phyloP scores from a whole-genome alignment of 2,329 filamentous ascomycete species.

The Exophiala sideris region DNA sequence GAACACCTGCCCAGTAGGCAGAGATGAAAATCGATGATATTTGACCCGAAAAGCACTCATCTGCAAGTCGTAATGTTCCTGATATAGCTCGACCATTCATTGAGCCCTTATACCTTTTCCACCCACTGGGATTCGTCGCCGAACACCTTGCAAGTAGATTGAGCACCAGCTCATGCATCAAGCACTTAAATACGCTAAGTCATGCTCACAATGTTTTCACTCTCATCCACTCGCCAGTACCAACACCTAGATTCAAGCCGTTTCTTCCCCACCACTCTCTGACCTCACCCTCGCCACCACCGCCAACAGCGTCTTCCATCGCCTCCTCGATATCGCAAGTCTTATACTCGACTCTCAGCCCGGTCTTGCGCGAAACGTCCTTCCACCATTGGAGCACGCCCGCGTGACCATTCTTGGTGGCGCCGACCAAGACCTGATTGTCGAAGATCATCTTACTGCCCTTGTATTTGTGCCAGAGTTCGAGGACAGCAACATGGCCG shows the following conservation, averaged over 20 bases:
- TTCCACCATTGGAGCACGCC: constrained; percentile 87
- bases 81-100: too few species aligned
- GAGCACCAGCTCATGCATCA: too few species aligned
- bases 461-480: constrained; percentile 74
- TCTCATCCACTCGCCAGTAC: constrained; percentile 88
- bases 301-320: constrained; percentile 76
- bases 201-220: constrained; percentile 62
- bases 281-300: constrained; percentile 65
- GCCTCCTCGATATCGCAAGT: constrained; percentile 95
- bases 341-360: constrained; percentile 81
- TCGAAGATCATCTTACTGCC: constrained; percentile 78
- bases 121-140: too few species aligned
- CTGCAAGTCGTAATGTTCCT: too few species aligned
- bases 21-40: too few species aligned
- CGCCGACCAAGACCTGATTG: constrained; percentile 76
- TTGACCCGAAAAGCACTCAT: too few species aligned
- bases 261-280: constrained; percentile 85
- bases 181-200: constrained; percentile 19
- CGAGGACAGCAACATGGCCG: constrained; percentile 78
- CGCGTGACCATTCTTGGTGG: constrained; percentile 82
- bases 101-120: too few species aligned
- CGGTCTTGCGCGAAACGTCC: constrained; percentile 51
- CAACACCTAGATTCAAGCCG: constrained; percentile 74
- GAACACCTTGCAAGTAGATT: too few species aligned
- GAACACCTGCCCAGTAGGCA: too few species aligned